Evolutionary conservation across 345 rosid species (phyloP).

Genomic region (Eucalyptus guilfoylei): DNA sequence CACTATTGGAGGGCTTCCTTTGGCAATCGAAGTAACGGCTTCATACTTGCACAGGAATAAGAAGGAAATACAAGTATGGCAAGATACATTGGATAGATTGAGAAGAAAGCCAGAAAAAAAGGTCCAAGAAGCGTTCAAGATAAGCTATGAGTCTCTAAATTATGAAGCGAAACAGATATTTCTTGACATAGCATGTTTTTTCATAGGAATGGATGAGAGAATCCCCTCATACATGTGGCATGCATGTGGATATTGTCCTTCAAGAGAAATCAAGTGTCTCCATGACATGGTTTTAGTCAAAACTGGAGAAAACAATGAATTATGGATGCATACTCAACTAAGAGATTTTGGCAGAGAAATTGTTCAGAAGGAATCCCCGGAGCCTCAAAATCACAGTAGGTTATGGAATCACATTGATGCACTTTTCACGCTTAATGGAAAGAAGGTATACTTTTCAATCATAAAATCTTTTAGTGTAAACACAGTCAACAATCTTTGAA

Average conservation of each 20-base stretch:
- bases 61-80: background rate
- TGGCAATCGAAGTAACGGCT: background rate
- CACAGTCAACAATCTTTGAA: background rate
- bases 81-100: background rate
- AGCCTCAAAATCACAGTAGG: background rate
- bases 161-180: background rate
- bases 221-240: background rate
- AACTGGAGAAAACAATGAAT: background rate
- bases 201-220: background rate
- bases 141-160: background rate
- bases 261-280: background rate
- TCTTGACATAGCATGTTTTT: background rate
- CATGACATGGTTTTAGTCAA: background rate
- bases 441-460: background rate
- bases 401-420: background rate
- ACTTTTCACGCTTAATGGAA: background rate
- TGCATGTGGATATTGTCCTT: background rate
- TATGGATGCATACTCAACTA: background rate
- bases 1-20: background rate
- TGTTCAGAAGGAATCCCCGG: background rate
- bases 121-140: background rate
- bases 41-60: background rate
- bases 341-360: background rate
- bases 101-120: background rate
- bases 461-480: accelerated